Evolutionary conservation across 2,329 filamentous ascomycete genomes (phyloP).

Genomic region (Monilinia polystroma): DNA sequence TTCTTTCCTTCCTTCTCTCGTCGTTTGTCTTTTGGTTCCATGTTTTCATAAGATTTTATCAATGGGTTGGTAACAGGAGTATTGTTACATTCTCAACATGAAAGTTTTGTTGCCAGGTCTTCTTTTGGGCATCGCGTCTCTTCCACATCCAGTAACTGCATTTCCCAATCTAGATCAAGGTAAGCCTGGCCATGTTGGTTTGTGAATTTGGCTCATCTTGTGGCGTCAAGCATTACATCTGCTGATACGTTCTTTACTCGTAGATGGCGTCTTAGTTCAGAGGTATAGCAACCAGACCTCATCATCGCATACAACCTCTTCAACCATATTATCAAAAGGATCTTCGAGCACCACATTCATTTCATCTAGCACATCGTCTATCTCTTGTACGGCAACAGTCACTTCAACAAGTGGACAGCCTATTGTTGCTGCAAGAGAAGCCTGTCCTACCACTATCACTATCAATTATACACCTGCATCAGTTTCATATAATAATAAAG

Average conservation of each 20-base stretch:
- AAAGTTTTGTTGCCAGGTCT: slow-evolving; percentile 25
- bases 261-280: slow-evolving; percentile 9
- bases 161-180: slow-evolving; percentile 15
- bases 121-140: slow-evolving; percentile 27
- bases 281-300: slow-evolving; percentile 21
- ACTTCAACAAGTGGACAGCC: slow-evolving; percentile 22
- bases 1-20: slow-evolving; percentile 19
- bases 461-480: slow-evolving; percentile 11
- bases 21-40: slow-evolving; percentile 18
- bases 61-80: slow-evolving; percentile 16
- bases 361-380: slow-evolving; percentile 3
- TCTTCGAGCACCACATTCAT: slow-evolving; percentile 21
- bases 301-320: slow-evolving; percentile 13
- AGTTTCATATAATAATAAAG: slow-evolving; percentile 3
- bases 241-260: slow-evolving; percentile 9
- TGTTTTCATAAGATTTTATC: slow-evolving; percentile 10
- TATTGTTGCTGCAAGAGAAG: slow-evolving; percentile 17
- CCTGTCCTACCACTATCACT: slow-evolving; percentile 23
- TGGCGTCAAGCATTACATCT: slow-evolving; percentile 21
- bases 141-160: slow-evolving; percentile 28
- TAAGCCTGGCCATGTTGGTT: slow-evolving; percentile 18
- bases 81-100: slow-evolving; percentile 29
- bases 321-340: slow-evolving; percentile 21
- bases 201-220: slow-evolving; percentile 11
- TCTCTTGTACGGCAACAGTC: slow-evolving; percentile 26